A percentile compares a stretch with the other conserved stretches of the same genome.
phyloP scores from a whole-genome alignment of 2,329 filamentous ascomycete species.

The Penicillium sp. region DNA sequence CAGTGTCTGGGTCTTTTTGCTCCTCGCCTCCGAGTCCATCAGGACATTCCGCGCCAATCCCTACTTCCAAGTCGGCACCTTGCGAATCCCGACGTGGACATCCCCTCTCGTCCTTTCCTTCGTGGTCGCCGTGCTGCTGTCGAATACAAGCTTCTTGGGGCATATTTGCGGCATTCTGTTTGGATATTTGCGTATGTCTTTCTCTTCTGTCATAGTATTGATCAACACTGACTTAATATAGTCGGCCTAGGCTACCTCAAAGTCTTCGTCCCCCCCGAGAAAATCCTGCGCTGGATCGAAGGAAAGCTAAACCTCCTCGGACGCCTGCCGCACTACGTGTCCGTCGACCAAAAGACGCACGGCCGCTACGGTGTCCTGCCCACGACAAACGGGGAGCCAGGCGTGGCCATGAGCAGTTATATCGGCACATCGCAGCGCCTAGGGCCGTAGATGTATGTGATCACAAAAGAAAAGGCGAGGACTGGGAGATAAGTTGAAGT shows the following conservation, averaged over 20 bases:
- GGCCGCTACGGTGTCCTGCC: constrained; percentile 88
- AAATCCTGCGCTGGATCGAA: constrained; percentile 82
- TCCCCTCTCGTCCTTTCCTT: constrained; percentile 76
- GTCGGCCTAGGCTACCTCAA: constrained; percentile 85
- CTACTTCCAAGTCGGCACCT: constrained; percentile 61
- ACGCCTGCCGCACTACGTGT: constrained; percentile 85
- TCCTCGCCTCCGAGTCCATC: constrained; percentile 80
- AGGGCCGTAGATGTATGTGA: constrained; percentile 64
- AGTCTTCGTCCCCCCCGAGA: constrained; percentile 84
- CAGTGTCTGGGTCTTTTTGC: constrained; percentile 88
- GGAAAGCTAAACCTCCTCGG: constrained; percentile 79
- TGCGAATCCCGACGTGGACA: constrained; percentile 85
- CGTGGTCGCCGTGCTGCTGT: constrained; percentile 71
- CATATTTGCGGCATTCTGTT: constrained; percentile 79
- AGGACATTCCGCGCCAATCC: constrained; percentile 81
- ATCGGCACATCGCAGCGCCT: constrained; percentile 62
- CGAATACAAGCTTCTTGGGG: constrained; percentile 77
- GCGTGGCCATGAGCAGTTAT: constrained; percentile 52
- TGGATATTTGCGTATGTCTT: constrained; percentile 75
- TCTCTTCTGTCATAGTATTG: too few relatives aligned
- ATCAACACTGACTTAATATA: constrained; percentile 37
- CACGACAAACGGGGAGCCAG: constrained; percentile 39
- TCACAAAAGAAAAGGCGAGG: too few relatives aligned
- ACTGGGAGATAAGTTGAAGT: not conserved
- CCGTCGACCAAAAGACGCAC: constrained; percentile 92